Evolutionary conservation across 208 protist genomes (phyloP), one percentile per base, ranked within the genome.

Genomic region (Trypanosomatidae sp.): DNA sequence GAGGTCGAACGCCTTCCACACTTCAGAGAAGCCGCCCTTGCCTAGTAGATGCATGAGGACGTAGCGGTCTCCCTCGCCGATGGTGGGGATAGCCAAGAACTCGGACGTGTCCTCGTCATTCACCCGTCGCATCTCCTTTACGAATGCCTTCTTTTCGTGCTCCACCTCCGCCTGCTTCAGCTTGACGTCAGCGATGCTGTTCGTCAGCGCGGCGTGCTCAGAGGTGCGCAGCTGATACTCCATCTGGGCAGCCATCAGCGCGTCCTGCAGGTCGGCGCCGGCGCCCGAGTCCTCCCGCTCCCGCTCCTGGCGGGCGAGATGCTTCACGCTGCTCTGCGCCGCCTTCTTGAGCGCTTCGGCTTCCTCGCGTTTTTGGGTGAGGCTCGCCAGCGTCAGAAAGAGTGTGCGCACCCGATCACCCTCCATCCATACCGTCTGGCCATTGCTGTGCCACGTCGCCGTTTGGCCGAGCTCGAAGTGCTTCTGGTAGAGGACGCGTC

Each of bases 1-100:
- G 19, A 98, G 66, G 77, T 99, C 96, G 72, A 94, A 98, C 10
- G 91, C 96, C 76, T 98, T 96, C 86, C 94, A 98, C 62, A 99
- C 97, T 86, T 99, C 97, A 17, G 88, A 96, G 76, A 98, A 99
- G 25, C 97, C 97, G 30, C 97, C 97, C 73, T 98, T 98, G 62
- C 97, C 97, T 33, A 98, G 83, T 53, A 99, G 84, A 47, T 87
- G 80, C 77, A 98, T 84, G 62, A 99, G 74, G 19, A 98, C 71
- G 72, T 98, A 99, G 43, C 87, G 86, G 66, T 82, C 69, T 3
- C 78, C 49, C 47, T 89, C 81, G 22, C 87, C 90, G 70, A 94
- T 82, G 36, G 81, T 76, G 7, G 76, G 62, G 43, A 81, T 74
- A 0, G 76, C 75, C 52, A 88, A 50, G 58, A 92, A 94, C 73